These are phyloP conservation scores for Pichia eremophila DNA, from an alignment of 805 yeast species.

Conservation along the genomic window DNA sequence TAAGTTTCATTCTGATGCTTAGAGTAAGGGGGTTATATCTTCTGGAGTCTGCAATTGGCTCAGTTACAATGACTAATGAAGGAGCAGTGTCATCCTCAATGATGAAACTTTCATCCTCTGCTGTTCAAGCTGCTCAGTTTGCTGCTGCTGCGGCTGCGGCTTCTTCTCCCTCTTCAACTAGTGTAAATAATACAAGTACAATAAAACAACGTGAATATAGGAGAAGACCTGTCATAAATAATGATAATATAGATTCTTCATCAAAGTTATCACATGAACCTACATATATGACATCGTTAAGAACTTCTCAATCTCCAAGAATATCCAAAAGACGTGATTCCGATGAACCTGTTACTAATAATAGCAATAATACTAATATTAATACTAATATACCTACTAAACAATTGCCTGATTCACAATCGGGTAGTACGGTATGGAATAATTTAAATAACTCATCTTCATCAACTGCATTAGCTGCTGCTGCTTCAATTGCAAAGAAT, in stretches of 20 bases:
- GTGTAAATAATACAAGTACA: too few species aligned
- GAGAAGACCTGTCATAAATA: neutral
- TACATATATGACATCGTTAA: neutral
- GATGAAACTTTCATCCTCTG: neutral
- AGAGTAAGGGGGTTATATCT: too few species aligned
- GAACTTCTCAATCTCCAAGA: neutral
- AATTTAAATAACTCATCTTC: conserved; percentile 22
- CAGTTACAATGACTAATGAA: too few species aligned
- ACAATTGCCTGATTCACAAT: neutral
- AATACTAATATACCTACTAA: too few species aligned
- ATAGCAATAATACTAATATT: too few species aligned
- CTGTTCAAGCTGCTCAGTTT: neutral
- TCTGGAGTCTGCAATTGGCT: too few species aligned
- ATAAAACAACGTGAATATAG: neutral
- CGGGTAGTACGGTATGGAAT: conserved; percentile 18
- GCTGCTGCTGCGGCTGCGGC: neutral
- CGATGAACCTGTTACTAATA: neutral
- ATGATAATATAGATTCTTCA: too few species aligned
- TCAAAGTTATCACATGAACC: too few species aligned
- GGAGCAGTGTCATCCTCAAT: too few species aligned
- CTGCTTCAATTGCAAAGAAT: conserved; percentile 25
- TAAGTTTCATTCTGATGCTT: too few species aligned
- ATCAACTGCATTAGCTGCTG: conserved; percentile 27
- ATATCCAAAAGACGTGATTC: neutral
- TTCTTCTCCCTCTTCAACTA: too few species aligned